Evolutionary conservation across 2,329 filamentous ascomycete species (phyloP).

Genomic region (Arthrobotrys sinensis): DNA sequence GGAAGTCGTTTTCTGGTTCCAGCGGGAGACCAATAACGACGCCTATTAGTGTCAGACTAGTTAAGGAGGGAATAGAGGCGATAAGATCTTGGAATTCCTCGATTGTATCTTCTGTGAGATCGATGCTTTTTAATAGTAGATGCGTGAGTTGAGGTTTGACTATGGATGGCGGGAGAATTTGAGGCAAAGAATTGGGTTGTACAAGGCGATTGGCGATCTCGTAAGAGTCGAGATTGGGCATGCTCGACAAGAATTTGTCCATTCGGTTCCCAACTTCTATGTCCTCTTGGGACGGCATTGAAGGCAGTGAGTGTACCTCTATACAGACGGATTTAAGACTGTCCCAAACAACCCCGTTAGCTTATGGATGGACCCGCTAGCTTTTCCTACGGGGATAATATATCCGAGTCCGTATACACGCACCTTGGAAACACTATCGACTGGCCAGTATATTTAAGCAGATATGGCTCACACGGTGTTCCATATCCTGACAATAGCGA

Average conservation of each 20-base stretch:
- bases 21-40: neutral
- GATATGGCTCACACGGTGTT: neutral
- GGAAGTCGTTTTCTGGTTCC: neutral
- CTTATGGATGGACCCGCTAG: neutral
- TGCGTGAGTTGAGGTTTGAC: neutral
- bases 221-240: neutral
- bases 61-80: neutral
- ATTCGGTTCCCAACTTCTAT: neutral
- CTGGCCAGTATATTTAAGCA: neutral
- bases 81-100: neutral
- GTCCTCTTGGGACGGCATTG: neutral
- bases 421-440: neutral
- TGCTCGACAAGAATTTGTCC: neutral
- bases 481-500: neutral
- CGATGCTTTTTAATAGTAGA: neutral
- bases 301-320: neutral
- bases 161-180: neutral
- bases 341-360: neutral
- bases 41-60: neutral
- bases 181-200: neutral
- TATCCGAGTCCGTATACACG: neutral
- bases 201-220: neutral
- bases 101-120: neutral
- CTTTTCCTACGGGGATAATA: neutral
- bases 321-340: neutral